A percentile compares a stretch with the other conserved stretches of the same genome.
These are phyloP conservation scores for Leucosporidium creatinivorum DNA, from an alignment of 768 basidiomycete genomes.

Conservation along the genomic window DNA sequence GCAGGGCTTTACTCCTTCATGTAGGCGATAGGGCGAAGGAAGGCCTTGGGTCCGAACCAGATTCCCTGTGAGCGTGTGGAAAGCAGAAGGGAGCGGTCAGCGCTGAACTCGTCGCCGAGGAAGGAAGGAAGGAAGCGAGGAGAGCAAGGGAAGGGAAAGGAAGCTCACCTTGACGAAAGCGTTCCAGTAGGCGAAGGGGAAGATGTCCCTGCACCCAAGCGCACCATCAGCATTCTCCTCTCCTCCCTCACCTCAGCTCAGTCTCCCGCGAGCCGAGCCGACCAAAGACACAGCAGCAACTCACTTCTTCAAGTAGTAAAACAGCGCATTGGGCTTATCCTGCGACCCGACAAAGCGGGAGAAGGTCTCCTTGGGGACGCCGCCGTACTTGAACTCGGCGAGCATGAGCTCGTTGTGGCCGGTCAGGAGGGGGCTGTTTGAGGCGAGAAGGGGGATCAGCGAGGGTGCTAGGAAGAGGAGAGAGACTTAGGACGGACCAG, in stretches of 20 bases:
- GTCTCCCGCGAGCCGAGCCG: background rate
- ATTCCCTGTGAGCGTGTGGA: constrained; percentile 6
- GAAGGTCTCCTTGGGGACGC: constrained; percentile 82
- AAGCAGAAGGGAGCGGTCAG: too few species aligned
- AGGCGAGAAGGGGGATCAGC: constrained; percentile 58
- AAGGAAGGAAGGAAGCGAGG: too few species aligned
- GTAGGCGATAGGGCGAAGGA: background rate
- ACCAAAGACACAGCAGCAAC: constrained; percentile 17
- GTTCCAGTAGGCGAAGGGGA: constrained; percentile 73
- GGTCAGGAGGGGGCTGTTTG: constrained; percentile 38
- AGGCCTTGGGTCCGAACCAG: constrained; percentile 25
- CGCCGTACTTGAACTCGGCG: constrained; percentile 89
- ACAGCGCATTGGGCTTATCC: constrained; percentile 48
- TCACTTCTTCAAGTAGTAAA: constrained; percentile 79
- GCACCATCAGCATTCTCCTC: constrained; percentile 15
- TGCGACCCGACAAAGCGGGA: constrained; percentile 49
- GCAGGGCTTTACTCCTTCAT: too few species aligned
- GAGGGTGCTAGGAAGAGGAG: background rate
- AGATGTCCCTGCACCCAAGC: constrained; percentile 46
- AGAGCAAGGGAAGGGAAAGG: too few species aligned
- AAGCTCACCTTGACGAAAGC: constrained; percentile 45
- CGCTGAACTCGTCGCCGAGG: too few species aligned
- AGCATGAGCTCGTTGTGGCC: constrained; percentile 53
- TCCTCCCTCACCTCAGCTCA: background rate
- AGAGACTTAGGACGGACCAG: constrained; percentile 47